Evolutionary conservation across 2,329 filamentous ascomycete species (phyloP).

Genomic region (Blumeria hordei): DNA sequence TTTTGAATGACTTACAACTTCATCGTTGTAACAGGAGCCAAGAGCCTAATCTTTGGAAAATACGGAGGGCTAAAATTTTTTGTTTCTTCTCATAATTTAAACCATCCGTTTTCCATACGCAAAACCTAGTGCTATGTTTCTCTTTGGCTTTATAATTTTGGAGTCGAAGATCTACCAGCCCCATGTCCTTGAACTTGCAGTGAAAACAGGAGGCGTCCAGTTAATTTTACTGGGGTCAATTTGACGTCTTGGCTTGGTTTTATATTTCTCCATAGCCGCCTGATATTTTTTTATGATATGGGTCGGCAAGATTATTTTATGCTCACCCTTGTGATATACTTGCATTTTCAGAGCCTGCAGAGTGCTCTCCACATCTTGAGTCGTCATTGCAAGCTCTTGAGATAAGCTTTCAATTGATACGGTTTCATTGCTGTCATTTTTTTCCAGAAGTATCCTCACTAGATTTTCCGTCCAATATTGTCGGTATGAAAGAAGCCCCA

Average conservation of each 20-base stretch:
- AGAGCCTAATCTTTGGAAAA: too few species aligned
- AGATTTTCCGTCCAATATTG: constrained; percentile 97
- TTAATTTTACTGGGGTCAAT: constrained; percentile 62
- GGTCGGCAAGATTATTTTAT: constrained; percentile 83
- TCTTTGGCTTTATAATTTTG: too few species aligned
- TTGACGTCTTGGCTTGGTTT: constrained; percentile 47
- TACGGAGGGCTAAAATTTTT: too few species aligned
- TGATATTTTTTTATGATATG: constrained; percentile 42
- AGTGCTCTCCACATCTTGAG: constrained; percentile 85
- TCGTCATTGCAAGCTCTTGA: constrained; percentile 71
- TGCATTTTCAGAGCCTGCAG: constrained; percentile 87
- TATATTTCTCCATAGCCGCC: constrained; percentile 54
- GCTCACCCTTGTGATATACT: constrained; percentile 84
- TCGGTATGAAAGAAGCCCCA: constrained; percentile 79
- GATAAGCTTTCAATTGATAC: constrained; percentile 75
- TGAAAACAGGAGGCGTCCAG: constrained; percentile 94
- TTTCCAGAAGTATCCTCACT: constrained; percentile 59
- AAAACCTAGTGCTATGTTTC: too few species aligned
- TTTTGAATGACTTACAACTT: too few species aligned
- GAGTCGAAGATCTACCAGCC: constrained; percentile 41
- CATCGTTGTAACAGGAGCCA: too few species aligned
- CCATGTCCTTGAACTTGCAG: constrained; percentile 75
- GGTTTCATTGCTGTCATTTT: constrained; percentile 40
- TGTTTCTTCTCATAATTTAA: too few species aligned
- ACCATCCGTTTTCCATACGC: too few species aligned